Base-by-base conservation (phyloP, 768 basidiomycete genomes). In the Tulasnella sp. region DNA sequence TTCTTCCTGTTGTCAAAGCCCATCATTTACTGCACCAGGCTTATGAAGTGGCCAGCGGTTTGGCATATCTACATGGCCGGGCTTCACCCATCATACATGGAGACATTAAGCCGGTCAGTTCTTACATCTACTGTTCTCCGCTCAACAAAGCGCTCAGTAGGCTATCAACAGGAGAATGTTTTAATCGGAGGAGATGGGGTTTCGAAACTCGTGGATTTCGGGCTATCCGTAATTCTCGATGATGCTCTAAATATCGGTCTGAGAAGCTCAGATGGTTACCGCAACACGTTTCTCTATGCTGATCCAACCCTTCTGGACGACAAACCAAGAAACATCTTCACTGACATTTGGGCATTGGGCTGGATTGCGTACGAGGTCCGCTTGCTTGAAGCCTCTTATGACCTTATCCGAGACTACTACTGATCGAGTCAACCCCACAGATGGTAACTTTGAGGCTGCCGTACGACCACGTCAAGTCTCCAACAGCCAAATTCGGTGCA, bases 31-130 rank as follows among this genome's bases (percentile, higher is more conserved):
- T 36, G 12, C 24, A 7, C 7, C 16, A 75, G 75, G 75, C 75
- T 34, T 10, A 21, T 10, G 42, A 75, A 52, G 46, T 56, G 34
- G 18, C 52, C 5, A 75, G 24, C 52, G 75, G 75, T 2, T 44
- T 75, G 16, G 39, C 75, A 9, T 75, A 75, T 56, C 46, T 75
- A 8, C 75, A 75, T 18, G 52, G 44, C 16, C 7, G 40, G 18
- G 34, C 10, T 38, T 42, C 75, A 34, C 75, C 44, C 1, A 75
- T 75, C n/a, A 34, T 44, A 36, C 75, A 75, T 21, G 75, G 75
- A 24, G 75, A 75, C 38, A 34, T 75, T n/a, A 75, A 75, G 44
- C 44, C 44, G 19, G 75, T 75, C 27, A 24, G 75, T 75, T 10
- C 27, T 19, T 31, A n/a, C n/a, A n/a, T 44, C 44, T 18, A 44